Evolutionary conservation across 257 asterid species (phyloP).

Genomic region (Solanum raphanifolium): DNA sequence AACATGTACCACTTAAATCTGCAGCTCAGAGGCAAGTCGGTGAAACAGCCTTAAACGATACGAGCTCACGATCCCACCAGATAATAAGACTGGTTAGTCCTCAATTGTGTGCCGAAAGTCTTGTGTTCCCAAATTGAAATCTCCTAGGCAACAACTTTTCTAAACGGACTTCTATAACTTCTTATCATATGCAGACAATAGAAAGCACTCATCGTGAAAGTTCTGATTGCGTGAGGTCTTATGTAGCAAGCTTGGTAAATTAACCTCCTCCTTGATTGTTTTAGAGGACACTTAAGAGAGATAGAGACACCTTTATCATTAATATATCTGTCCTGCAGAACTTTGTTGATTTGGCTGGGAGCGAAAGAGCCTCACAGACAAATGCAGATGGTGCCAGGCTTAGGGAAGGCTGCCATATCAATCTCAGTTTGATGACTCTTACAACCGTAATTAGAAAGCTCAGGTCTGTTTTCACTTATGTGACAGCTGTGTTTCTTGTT

Average conservation of each 20-base stretch:
- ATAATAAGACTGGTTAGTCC: slow-evolving; percentile 75
- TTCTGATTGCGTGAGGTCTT: slow-evolving; percentile 85
- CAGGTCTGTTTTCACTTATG: slow-evolving; percentile 30
- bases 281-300: neutral
- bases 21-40: slow-evolving; percentile 98
- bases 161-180: slow-evolving; percentile 7
- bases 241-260: slow-evolving; percentile 87
- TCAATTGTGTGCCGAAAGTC: neutral
- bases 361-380: slow-evolving; percentile 91
- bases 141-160: neutral
- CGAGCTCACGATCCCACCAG: slow-evolving; percentile 93
- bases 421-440: slow-evolving; percentile 93
- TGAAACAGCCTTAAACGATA: slow-evolving; percentile 86
- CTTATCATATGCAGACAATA: slow-evolving; percentile 54
- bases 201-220: slow-evolving; percentile 88
- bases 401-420: slow-evolving; percentile 96
- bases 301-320: neutral
- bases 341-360: slow-evolving; percentile 94
- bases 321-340: slow-evolving; percentile 36
- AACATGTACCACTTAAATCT: neutral
- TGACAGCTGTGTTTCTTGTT: neutral
- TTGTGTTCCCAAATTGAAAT: neutral
- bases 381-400: slow-evolving; percentile 92
- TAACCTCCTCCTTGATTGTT: neutral
- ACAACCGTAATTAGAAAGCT: slow-evolving; percentile 91